phyloP scores from a whole-genome alignment of 371 early-diverging fungal species.

The Rhizopus sp. region DNA sequence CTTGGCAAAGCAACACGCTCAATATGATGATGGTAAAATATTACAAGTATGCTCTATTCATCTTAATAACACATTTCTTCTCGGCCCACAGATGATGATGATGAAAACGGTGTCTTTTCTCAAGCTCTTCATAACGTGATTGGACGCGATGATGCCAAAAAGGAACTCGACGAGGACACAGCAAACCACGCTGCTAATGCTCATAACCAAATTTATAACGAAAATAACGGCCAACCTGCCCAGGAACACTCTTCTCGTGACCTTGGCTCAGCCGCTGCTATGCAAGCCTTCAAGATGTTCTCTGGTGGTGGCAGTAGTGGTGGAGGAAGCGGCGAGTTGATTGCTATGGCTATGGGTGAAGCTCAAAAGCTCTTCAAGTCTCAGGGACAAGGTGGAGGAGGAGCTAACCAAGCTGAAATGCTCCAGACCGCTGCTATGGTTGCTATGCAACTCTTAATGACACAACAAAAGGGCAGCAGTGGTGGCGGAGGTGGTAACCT shows the following conservation, averaged over 20 bases:
- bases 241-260: slow-evolving; percentile 37
- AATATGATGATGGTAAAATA: slow-evolving; percentile 28
- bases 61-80: neutral
- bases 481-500: slow-evolving; percentile 14
- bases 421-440: slow-evolving; percentile 34
- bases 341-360: slow-evolving; percentile 56
- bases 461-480: slow-evolving; percentile 16
- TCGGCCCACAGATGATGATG: slow-evolving; percentile 4
- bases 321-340: slow-evolving; percentile 31
- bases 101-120: slow-evolving; percentile 32
- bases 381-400: slow-evolving; percentile 20
- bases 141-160: slow-evolving; percentile 26
- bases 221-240: slow-evolving; percentile 23
- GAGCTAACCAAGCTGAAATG: slow-evolving; percentile 28
- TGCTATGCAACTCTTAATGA: slow-evolving; percentile 31
- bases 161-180: slow-evolving; percentile 30
- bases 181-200: slow-evolving; percentile 32
- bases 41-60: neutral
- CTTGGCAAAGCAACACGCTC: slow-evolving; percentile 34
- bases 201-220: slow-evolving; percentile 41
- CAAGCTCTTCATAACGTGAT: slow-evolving; percentile 30
- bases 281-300: slow-evolving; percentile 55
- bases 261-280: slow-evolving; percentile 50
- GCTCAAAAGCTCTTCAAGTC: slow-evolving; percentile 47
- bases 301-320: slow-evolving; percentile 28